phyloP scores from a whole-genome alignment of 805 yeast species.

The Metschnikowia peoriensis region DNA sequence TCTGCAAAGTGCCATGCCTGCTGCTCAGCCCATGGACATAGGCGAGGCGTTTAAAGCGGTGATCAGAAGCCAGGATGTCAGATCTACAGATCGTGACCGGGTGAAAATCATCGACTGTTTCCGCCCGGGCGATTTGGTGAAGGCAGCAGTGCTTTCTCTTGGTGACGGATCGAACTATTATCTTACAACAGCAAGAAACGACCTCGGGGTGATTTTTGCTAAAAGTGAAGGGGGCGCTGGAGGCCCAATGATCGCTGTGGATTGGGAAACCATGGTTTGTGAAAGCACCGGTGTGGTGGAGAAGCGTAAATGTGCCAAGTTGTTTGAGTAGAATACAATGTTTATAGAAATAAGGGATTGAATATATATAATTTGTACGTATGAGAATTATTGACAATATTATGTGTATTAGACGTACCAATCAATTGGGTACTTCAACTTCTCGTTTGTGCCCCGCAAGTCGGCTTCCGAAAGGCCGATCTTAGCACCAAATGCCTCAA shows the following conservation, averaged over 20 bases:
- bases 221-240: conserved; percentile 67
- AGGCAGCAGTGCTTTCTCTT: conserved; percentile 77
- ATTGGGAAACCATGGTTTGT: conserved; percentile 93
- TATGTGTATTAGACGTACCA: conserved; percentile 10
- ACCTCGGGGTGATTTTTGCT: conserved; percentile 92
- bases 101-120: conserved; percentile 77
- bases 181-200: conserved; percentile 84
- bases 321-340: conserved; percentile 40
- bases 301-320: conserved; percentile 88
- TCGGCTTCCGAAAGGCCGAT: conserved; percentile 84
- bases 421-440: conserved; percentile 26
- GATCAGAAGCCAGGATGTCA: conserved; percentile 81
- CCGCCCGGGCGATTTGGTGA: conserved; percentile 88
- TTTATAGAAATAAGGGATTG: too few relatives aligned
- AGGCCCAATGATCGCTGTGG: conserved; percentile 78
- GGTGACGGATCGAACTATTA: conserved; percentile 96
- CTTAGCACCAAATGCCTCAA: conserved; percentile 63
- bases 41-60: conserved; percentile 90
- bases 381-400: too few relatives aligned
- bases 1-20: conserved; percentile 37
- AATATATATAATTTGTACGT: too few relatives aligned
- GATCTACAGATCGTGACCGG: conserved; percentile 88
- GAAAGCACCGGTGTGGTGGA: conserved; percentile 73
- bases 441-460: conserved; percentile 50
- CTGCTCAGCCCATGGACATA: conserved; percentile 54